Percentiles rank a stretch among this genome's conserved stretches.
Conservation (phyloP, 805 yeast species). For the Ogataea trehalophila region DNA sequence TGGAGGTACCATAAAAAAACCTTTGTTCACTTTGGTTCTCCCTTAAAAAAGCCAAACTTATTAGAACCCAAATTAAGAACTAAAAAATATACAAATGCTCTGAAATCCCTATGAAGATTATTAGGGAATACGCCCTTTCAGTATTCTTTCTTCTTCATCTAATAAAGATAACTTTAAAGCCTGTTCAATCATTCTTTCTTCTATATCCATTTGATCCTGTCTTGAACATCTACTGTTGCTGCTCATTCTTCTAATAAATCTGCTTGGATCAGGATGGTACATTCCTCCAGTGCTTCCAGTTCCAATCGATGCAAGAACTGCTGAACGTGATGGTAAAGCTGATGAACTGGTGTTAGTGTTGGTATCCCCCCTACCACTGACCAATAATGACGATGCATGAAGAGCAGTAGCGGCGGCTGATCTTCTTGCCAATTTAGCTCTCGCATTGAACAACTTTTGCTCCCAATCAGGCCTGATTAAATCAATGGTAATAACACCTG, state of each 20-base stretch:
- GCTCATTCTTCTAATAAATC: conserved; percentile 6
- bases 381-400: conserved; percentile 76
- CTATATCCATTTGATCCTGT: conserved; percentile 38
- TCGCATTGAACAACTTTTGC: conserved; percentile 61
- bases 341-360: not conserved
- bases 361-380: not conserved
- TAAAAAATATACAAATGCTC: not conserved
- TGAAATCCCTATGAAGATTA: not conserved
- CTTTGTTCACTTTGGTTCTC: no score
- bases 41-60: not conserved
- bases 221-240: conserved; percentile 47
- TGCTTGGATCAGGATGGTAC: not conserved
- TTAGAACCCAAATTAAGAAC: not conserved
- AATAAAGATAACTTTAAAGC: conserved; percentile 71
- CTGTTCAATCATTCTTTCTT: conserved; percentile 78
- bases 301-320: not conserved
- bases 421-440: conserved; percentile 72
- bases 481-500: conserved; percentile 75
- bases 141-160: conserved; percentile 58
- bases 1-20: no score
- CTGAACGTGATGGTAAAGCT: no score
- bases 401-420: conserved; percentile 94
- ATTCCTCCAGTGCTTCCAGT: not conserved
- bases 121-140: conserved; percentile 21
- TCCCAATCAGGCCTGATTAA: conserved; percentile 93